phyloP scores from a whole-genome alignment of 768 basidiomycete species.

The Mycena chlorophos region DNA sequence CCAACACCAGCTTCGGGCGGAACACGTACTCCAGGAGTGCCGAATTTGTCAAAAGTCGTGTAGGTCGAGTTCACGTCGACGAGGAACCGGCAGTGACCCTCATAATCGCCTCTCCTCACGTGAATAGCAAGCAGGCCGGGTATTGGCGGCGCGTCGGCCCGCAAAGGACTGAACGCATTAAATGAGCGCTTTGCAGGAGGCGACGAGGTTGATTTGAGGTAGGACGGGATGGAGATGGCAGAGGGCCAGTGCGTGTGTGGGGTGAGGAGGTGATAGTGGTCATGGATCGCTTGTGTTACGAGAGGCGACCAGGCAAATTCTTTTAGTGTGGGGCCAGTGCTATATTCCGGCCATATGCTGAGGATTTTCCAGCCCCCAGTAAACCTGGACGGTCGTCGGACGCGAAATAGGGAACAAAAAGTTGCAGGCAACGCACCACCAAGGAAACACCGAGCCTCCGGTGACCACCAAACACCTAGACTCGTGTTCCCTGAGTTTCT shows the following conservation, averaged over 20 bases:
- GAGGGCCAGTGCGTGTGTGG: not conserved
- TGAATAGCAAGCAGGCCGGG: not conserved
- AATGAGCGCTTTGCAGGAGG: no score
- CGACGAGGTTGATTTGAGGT: not conserved
- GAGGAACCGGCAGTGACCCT: not conserved
- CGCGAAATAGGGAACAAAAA: not conserved
- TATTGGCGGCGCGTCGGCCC: not conserved
- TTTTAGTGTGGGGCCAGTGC: not conserved
- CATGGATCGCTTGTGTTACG: not conserved
- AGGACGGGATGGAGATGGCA: not conserved
- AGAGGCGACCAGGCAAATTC: constrained; percentile 1
- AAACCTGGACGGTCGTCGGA: not conserved
- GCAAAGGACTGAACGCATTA: not conserved
- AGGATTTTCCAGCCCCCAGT: not conserved
- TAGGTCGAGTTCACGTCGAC: not conserved
- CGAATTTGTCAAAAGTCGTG: not conserved
- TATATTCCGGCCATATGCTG: not conserved
- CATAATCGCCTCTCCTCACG: not conserved
- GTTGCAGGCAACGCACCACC: constrained; percentile 1
- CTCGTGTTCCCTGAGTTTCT: not conserved
- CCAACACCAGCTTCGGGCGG: no score
- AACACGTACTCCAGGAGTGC: not conserved
- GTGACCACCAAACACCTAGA: constrained; percentile 4
- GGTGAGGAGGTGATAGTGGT: not conserved
- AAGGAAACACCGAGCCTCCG: constrained; percentile 3